These are phyloP conservation scores for Blastosporella zonata DNA, from an alignment of 1,284 basidiomycete genomes.

Conservation along the genomic window DNA sequence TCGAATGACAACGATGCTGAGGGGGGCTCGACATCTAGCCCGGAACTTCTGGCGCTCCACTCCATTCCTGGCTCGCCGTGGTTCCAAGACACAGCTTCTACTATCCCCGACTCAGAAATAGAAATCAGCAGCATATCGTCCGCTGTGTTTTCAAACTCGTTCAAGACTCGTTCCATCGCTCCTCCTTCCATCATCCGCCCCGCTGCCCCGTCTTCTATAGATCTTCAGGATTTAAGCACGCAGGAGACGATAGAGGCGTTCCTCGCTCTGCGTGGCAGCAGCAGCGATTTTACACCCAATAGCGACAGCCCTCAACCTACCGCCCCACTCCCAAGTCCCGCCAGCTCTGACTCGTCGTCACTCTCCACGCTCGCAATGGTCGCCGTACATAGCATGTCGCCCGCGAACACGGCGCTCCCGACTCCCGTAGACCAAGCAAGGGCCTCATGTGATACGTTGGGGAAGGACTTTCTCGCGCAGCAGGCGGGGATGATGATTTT, in stretches of 20 bases:
- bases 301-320: constrained; percentile 23
- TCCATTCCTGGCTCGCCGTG: not conserved
- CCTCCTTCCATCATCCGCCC: constrained; percentile 26
- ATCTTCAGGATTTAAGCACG: constrained; percentile 24
- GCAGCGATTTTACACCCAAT: constrained; percentile 16
- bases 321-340: constrained; percentile 23
- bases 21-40: constrained; percentile 1
- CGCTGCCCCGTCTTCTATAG: constrained; percentile 25
- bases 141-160: not conserved
- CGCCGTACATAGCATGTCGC: constrained; percentile 21
- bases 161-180: not conserved
- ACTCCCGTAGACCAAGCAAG: constrained; percentile 27
- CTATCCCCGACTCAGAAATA: not conserved
- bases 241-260: constrained; percentile 27
- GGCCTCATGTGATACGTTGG: constrained; percentile 1
- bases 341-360: constrained; percentile 25
- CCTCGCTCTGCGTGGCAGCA: constrained; percentile 25
- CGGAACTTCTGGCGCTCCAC: not conserved
- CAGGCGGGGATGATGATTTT: constrained; percentile 6
- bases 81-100: not conserved
- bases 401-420: constrained; percentile 26
- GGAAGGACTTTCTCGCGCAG: constrained; percentile 14
- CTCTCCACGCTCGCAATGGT: constrained; percentile 23
- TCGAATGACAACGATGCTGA: not conserved
- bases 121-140: not conserved